A percentile compares a stretch with the other conserved stretches of the same genome.
phyloP scores from a whole-genome alignment of 768 basidiomycete genomes.

The Baorangia bicolor region DNA sequence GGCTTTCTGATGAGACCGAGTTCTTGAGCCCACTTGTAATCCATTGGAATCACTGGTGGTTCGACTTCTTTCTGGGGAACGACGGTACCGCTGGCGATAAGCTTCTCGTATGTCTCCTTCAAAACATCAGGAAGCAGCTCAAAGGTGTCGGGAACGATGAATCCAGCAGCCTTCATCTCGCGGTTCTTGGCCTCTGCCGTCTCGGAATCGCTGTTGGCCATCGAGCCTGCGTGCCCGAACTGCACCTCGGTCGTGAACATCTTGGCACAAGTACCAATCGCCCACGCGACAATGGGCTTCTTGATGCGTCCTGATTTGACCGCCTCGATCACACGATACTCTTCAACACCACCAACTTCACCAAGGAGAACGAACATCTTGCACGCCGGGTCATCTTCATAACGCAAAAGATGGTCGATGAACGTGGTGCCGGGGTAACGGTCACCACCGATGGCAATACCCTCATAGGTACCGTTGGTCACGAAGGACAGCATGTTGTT shows the following conservation, averaged over 20 bases:
- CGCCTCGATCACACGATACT: conserved; percentile 98
- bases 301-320: conserved; percentile 91
- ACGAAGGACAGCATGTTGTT: conserved; percentile 98
- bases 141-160: conserved; percentile 97
- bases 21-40: conserved; percentile 99
- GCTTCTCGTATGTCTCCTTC: conserved; percentile 78
- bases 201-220: conserved; percentile 97
- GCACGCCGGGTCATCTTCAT: conserved; percentile 95
- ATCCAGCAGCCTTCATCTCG: conserved; percentile 92
- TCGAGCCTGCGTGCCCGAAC: conserved; percentile 97
- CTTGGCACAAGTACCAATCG: conserved; percentile 99
- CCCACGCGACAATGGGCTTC: conserved; percentile 99
- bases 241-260: conserved; percentile 99
- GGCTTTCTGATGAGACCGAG: conserved; percentile 98
- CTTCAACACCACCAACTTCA: conserved; percentile 98
- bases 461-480: conserved; percentile 99
- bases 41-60: conserved; percentile 98
- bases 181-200: conserved; percentile 98
- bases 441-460: conserved; percentile 99
- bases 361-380: conserved; percentile 99
- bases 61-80: conserved; percentile 74
- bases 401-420: conserved; percentile 97
- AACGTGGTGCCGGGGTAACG: conserved; percentile 98
- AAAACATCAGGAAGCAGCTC: conserved; percentile 90
- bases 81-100: conserved; percentile 70